phyloP scores from a whole-genome alignment of 768 basidiomycete species.

The Chalciporus pseudorubinellus region DNA sequence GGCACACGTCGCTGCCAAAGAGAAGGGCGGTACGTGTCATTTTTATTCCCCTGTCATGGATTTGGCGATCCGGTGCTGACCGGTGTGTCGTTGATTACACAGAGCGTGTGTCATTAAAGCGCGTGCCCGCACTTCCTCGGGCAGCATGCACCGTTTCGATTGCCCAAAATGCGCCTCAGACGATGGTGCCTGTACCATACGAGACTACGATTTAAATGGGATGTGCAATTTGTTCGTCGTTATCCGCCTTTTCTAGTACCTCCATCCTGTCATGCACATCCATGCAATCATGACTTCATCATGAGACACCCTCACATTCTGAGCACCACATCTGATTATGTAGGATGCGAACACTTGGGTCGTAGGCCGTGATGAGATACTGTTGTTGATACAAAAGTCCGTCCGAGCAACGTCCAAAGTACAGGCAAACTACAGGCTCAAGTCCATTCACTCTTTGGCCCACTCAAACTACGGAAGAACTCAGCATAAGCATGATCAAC shows the following conservation, averaged over 20 bases:
- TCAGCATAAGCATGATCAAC: conserved; percentile 95
- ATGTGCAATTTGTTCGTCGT: conserved; percentile 8
- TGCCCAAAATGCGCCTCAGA: conserved; percentile 80
- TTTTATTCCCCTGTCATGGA: neutral
- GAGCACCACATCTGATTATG: neutral
- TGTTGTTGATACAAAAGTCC: neutral
- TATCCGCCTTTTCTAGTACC: conserved; percentile 8
- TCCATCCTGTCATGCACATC: conserved; percentile 11
- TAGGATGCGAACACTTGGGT: neutral
- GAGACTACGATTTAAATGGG: conserved; percentile 89
- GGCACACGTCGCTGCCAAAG: conserved; percentile 82
- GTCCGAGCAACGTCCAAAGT: neutral
- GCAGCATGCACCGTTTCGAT: conserved; percentile 72
- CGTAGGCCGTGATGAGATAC: neutral
- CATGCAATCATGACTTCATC: conserved; percentile 24
- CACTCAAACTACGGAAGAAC: conserved; percentile 76
- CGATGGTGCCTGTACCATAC: conserved; percentile 89
- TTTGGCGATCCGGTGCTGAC: neutral
- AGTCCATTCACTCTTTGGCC: conserved; percentile 33
- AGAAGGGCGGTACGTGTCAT: conserved; percentile 69
- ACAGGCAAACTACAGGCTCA: conserved; percentile 5
- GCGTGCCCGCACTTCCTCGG: conserved; percentile 80
- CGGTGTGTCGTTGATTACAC: neutral
- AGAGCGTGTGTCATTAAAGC: conserved; percentile 85
- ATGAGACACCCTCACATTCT: neutral